Evolutionary conservation across 2,329 filamentous ascomycete genomes (phyloP).

Genomic region (Xylaria arbuscula): DNA sequence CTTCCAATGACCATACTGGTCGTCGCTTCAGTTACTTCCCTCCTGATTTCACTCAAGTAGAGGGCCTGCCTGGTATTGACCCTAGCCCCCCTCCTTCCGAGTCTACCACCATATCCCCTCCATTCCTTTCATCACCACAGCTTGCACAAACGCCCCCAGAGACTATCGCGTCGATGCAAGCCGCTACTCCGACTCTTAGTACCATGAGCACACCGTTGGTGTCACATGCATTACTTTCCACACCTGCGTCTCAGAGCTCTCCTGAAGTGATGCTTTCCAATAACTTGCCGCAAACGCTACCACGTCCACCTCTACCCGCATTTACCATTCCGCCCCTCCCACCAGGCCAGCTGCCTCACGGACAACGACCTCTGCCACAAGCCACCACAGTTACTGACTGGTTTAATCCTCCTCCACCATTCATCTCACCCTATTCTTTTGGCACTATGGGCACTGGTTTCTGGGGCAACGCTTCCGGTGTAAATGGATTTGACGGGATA

Average conservation of each 20-base stretch:
- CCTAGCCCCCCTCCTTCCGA: slow-evolving; percentile 48
- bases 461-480: slow-evolving; percentile 50
- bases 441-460: slow-evolving; percentile 55
- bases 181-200: slow-evolving; percentile 43
- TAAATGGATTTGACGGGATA: slow-evolving; percentile 44
- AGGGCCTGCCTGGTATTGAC: slow-evolving; percentile 49
- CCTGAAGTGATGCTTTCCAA: slow-evolving; percentile 42
- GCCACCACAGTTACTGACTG: slow-evolving; percentile 58
- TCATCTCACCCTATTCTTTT: slow-evolving; percentile 65
- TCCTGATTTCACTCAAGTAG: slow-evolving; percentile 61
- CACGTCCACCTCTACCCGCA: slow-evolving; percentile 46
- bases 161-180: slow-evolving; percentile 42
- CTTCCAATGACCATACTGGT: slow-evolving; percentile 63
- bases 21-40: slow-evolving; percentile 73
- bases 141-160: slow-evolving; percentile 48
- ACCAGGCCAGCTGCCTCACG: slow-evolving; percentile 51
- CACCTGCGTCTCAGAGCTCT: slow-evolving; percentile 41
- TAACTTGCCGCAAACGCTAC: slow-evolving; percentile 38
- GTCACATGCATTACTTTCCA: slow-evolving; percentile 43
- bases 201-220: slow-evolving; percentile 47
- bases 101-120: slow-evolving; percentile 46
- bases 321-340: slow-evolving; percentile 57
- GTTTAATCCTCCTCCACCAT: slow-evolving; percentile 64
- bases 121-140: slow-evolving; percentile 46
- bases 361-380: slow-evolving; percentile 58